phyloP scores from a whole-genome alignment of 2,329 filamentous ascomycete species.

The Pseudocercospora ulei region DNA sequence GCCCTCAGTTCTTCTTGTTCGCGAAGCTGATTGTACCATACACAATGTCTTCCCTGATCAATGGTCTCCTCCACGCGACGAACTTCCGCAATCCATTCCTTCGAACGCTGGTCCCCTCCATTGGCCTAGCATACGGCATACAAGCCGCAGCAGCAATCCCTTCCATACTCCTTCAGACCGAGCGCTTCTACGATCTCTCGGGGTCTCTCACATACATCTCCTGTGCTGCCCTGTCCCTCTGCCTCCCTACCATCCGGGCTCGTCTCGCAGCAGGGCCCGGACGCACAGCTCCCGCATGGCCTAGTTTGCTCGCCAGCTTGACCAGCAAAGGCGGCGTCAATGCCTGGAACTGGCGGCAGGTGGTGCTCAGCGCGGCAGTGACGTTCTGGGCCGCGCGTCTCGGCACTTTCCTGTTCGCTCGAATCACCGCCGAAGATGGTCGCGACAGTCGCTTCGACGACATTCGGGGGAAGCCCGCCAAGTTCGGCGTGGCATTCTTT shows the following conservation, averaged over 20 bases:
- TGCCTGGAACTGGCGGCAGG: conserved; percentile 54
- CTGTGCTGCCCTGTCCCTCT: conserved; percentile 53
- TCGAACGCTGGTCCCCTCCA: conserved; percentile 52
- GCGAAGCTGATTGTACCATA: too few species aligned
- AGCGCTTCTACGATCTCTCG: conserved; percentile 59
- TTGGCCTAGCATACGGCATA: conserved; percentile 54
- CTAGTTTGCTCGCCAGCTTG: conserved; percentile 43
- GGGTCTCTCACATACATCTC: conserved; percentile 58
- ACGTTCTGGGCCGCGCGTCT: conserved; percentile 54
- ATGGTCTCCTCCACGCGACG: conserved; percentile 49
- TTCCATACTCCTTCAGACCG: conserved; percentile 51
- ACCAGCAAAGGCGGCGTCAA: conserved; percentile 37
- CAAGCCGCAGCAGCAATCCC: conserved; percentile 55
- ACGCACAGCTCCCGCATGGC: conserved; percentile 39
- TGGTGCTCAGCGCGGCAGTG: conserved; percentile 47
- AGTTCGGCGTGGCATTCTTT: conserved; percentile 48
- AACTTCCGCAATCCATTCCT: conserved; percentile 55
- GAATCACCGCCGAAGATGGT: conserved; percentile 49
- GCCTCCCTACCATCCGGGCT: conserved; percentile 51
- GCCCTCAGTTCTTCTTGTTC: too few species aligned
- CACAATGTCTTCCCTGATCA: conserved; percentile 36
- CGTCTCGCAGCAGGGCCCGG: conserved; percentile 42
- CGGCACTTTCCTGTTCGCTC: conserved; percentile 54
- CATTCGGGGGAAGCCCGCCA: conserved; percentile 45
- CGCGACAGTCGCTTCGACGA: conserved; percentile 51